Evolutionary conservation across 768 basidiomycete genomes (phyloP).

Genomic region (Floccularia luteovirens): DNA sequence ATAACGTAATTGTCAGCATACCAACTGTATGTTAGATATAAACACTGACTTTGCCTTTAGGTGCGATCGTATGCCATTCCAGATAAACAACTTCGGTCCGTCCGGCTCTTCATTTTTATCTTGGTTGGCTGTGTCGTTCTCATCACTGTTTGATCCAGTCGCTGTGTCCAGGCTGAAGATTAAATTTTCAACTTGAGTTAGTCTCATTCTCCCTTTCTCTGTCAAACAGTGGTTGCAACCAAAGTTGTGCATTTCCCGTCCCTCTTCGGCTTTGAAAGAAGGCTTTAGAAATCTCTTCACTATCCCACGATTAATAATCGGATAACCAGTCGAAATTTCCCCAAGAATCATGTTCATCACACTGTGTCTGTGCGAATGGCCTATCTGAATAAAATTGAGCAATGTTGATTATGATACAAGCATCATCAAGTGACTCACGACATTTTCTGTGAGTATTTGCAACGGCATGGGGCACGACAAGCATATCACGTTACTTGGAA

Average conservation of each 20-base stretch:
- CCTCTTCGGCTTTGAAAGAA: constrained; percentile 12
- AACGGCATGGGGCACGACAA: too few relatives aligned
- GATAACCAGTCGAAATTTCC: constrained; percentile 6
- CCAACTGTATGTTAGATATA: neutral
- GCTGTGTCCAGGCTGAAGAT: constrained; percentile 2
- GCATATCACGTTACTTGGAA: too few relatives aligned
- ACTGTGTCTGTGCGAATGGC: constrained; percentile 60
- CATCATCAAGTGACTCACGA: neutral
- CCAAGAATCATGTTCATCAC: constrained; percentile 28
- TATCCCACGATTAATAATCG: constrained; percentile 11
- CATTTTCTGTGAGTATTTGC: too few relatives aligned
- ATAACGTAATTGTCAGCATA: constrained; percentile 5
- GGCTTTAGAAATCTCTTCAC: constrained; percentile 13
- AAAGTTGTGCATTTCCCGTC: constrained; percentile 29
- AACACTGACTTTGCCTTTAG: constrained; percentile 48
- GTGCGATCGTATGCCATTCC: constrained; percentile 57
- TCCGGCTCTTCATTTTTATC: constrained; percentile 7
- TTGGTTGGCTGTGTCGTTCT: constrained; percentile 6
- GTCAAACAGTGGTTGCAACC: constrained; percentile 47
- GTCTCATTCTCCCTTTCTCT: neutral
- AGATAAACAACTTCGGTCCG: constrained; percentile 26
- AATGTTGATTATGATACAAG: neutral
- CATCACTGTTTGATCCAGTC: constrained; percentile 6
- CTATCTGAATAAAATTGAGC: constrained; percentile 30
- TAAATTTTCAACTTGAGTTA: neutral